Evolutionary conservation across 306 rosid genomes (phyloP).

Genomic region (Cicer bijugum): DNA sequence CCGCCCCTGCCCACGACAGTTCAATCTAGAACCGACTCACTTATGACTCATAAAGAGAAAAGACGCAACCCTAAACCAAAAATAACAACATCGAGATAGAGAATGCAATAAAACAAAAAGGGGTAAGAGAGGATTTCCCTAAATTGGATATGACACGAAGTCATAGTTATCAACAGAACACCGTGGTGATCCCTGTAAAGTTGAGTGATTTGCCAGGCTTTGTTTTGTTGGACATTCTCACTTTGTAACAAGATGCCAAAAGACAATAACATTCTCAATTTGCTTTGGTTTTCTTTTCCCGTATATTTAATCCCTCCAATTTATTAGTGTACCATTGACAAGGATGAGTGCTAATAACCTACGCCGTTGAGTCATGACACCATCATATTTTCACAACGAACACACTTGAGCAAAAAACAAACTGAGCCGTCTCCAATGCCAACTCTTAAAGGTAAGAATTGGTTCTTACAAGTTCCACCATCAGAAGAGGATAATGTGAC

Average conservation of each 20-base stretch:
- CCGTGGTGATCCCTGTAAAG: neutral
- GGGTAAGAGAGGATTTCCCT: neutral
- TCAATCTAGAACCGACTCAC: conserved; percentile 19
- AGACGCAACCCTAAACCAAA: conserved; percentile 1
- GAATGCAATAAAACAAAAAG: neutral
- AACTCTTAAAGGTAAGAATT: neutral
- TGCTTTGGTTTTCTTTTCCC: conserved; percentile 13
- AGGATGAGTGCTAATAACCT: conserved; percentile 18
- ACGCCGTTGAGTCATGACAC: neutral
- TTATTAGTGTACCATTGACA: neutral
- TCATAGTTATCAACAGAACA: neutral
- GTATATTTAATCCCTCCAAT: neutral
- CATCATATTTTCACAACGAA: neutral
- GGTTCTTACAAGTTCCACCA: neutral
- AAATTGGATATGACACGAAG: conserved; percentile 4
- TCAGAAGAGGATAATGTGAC: neutral
- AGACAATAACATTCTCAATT: conserved; percentile 15
- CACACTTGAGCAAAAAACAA: neutral
- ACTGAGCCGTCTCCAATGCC: neutral
- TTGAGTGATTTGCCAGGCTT: conserved; percentile 4
- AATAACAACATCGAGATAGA: neutral
- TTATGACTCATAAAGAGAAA: conserved; percentile 2
- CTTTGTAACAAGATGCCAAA: neutral
- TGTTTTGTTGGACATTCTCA: neutral
- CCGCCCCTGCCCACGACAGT: neutral